Conservation (phyloP, 352 stramenopile genomes). For the Phytophthora pistaciae region DNA sequence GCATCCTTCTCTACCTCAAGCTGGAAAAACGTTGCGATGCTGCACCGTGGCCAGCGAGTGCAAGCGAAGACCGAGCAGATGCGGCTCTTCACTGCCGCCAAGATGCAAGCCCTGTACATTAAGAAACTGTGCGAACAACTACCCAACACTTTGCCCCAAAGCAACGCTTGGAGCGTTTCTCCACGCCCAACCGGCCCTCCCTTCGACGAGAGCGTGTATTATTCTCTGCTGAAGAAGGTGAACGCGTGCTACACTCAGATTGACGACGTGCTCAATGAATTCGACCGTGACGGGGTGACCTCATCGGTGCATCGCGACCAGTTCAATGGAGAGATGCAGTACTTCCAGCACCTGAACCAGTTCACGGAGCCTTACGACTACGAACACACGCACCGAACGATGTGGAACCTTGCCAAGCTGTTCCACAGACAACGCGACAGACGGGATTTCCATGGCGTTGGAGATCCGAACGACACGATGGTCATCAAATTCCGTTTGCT, state of each 20-base stretch:
- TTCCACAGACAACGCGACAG: slow-evolving; percentile 21
- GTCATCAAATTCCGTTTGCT: slow-evolving; percentile 39
- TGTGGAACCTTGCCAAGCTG: slow-evolving; percentile 24
- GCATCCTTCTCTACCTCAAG: not conserved
- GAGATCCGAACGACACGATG: slow-evolving; percentile 32
- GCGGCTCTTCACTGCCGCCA: slow-evolving; percentile 12
- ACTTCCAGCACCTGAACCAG: slow-evolving; percentile 24
- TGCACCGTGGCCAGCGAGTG: slow-evolving; percentile 12
- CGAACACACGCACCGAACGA: slow-evolving; percentile 8
- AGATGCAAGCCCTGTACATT: slow-evolving; percentile 23
- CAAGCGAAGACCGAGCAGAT: slow-evolving; percentile 17
- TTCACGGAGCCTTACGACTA: slow-evolving; percentile 26
- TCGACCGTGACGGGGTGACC: slow-evolving; percentile 11
- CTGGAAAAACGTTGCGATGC: slow-evolving; percentile 20
- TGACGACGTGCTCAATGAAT: slow-evolving; percentile 13
- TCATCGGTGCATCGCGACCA: not conserved
- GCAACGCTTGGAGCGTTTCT: not conserved
- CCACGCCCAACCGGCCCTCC: not conserved
- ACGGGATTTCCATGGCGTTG: slow-evolving; percentile 11
- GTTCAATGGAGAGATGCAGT: slow-evolving; percentile 1
- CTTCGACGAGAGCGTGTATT: slow-evolving; percentile 11
- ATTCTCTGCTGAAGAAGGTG: not conserved
- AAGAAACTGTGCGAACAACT: slow-evolving; percentile 12
- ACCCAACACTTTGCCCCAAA: not conserved
- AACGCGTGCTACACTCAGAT: slow-evolving; percentile 8